These are phyloP conservation scores for Trypanosoma boissoni DNA, from an alignment of 208 protist species.

Conservation along the genomic window DNA sequence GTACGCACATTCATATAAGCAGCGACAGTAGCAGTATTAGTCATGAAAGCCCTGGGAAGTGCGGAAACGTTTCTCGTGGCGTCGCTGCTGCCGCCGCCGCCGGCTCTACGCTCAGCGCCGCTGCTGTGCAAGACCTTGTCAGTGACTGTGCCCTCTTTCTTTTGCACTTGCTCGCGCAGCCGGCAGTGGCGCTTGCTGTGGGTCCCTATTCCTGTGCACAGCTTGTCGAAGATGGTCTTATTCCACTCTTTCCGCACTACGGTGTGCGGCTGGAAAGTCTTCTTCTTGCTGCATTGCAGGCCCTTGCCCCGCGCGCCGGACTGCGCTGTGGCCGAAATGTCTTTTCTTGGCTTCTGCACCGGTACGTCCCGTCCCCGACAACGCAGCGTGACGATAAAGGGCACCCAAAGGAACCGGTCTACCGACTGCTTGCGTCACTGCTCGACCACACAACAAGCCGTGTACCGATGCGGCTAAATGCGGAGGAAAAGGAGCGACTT, in stretches of 20 bases:
- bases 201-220: slow-evolving; percentile 21
- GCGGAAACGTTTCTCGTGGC: background rate
- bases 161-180: slow-evolving; percentile 66
- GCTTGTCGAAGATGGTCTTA: slow-evolving; percentile 34
- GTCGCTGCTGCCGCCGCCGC: background rate
- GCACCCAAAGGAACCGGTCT: slow-evolving; percentile 29
- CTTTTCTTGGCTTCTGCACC: slow-evolving; percentile 24
- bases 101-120: slow-evolving; percentile 13
- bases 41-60: background rate
- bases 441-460: too few relatives aligned
- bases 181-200: slow-evolving; percentile 49
- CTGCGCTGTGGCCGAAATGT: slow-evolving; percentile 23
- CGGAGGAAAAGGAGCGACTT: background rate
- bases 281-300: slow-evolving; percentile 40
- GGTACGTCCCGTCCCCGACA: slow-evolving; percentile 18
- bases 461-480: too few relatives aligned
- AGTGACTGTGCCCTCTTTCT: slow-evolving; percentile 56
- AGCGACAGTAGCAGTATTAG: background rate
- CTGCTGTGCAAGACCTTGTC: slow-evolving; percentile 41
- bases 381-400: slow-evolving; percentile 29
- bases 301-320: slow-evolving; percentile 31
- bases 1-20: too few relatives aligned
- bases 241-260: slow-evolving; percentile 39
- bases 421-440: slow-evolving; percentile 20
- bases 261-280: slow-evolving; percentile 40